phyloP scores from a whole-genome alignment of 2,329 filamentous ascomycete species.

The Hypoxylon sp. region DNA sequence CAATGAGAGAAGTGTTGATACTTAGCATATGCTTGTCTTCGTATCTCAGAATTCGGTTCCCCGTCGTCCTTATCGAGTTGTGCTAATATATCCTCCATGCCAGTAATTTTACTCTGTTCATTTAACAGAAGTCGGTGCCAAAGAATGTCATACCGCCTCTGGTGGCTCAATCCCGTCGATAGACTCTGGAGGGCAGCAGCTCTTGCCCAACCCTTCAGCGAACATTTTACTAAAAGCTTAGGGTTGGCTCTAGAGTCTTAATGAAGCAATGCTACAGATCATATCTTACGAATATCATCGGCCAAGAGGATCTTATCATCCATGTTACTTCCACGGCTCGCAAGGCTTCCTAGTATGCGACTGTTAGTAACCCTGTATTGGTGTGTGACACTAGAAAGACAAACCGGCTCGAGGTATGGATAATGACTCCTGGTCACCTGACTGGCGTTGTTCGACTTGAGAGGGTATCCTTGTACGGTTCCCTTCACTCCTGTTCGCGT shows the following conservation, averaged over 20 bases:
- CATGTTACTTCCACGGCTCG: background rate
- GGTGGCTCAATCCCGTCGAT: constrained; percentile 17
- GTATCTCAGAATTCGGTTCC: background rate
- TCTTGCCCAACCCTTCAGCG: constrained; percentile 6
- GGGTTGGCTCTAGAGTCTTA: background rate
- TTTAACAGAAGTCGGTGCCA: constrained; percentile 17
- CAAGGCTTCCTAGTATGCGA: background rate
- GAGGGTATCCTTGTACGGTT: background rate
- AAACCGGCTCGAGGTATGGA: background rate
- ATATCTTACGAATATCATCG: background rate
- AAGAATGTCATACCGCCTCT: constrained; percentile 8
- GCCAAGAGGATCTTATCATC: background rate
- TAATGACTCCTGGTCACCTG: background rate
- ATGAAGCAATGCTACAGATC: background rate
- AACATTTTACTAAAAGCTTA: background rate
- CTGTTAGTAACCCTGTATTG: background rate
- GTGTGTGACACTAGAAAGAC: background rate
- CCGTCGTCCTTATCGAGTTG: constrained; percentile 11
- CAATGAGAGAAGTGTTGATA: background rate
- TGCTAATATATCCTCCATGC: constrained; percentile 5
- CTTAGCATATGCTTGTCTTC: background rate
- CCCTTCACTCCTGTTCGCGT: background rate
- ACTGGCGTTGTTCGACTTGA: background rate
- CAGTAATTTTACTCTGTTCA: constrained; percentile 14
- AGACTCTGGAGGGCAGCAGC: constrained; percentile 17